A percentile compares a stretch with the other conserved stretches of the same genome.
Evolutionary conservation across 176 grass and related monocot species (phyloP).

Genomic region (Bromus sterilis): DNA sequence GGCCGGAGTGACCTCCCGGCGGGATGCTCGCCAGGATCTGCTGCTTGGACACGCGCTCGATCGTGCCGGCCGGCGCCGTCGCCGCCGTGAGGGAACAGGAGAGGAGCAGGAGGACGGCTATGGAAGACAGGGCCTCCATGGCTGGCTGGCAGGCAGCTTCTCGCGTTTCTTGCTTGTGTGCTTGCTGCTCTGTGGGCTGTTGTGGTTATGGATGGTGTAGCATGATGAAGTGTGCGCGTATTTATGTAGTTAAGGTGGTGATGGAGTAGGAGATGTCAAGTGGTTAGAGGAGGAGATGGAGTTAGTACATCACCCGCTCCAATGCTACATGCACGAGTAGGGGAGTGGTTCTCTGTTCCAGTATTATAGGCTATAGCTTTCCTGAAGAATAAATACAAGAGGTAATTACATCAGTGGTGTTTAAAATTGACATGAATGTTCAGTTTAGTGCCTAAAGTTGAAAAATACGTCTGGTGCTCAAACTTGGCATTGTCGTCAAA

Average conservation of each 20-base stretch:
- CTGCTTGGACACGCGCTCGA: conserved; percentile 69
- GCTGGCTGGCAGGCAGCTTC: background rate
- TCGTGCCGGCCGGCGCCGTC: conserved; percentile 27
- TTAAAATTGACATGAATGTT: too few species aligned
- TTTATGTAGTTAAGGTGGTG: background rate
- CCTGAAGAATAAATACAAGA: background rate
- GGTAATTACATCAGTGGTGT: too few species aligned
- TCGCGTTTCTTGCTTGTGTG: background rate
- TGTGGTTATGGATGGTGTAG: conserved; percentile 7
- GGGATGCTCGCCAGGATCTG: conserved; percentile 68
- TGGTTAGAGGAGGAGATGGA: background rate
- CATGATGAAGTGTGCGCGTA: background rate
- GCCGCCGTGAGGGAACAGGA: background rate
- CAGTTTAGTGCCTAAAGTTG: too few species aligned
- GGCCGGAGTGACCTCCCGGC: background rate
- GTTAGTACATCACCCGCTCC: conserved; percentile 7
- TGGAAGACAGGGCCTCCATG: conserved; percentile 11
- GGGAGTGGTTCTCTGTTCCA: background rate
- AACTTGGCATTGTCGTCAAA: too few species aligned
- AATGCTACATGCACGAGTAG: background rate
- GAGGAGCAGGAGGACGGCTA: conserved; percentile 13
- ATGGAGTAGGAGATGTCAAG: conserved; percentile 16
- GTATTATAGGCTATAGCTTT: background rate
- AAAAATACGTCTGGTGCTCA: too few species aligned
- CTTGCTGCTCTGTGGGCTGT: background rate